Evolutionary conservation across 208 protist species (phyloP).

Genomic region (Balamuthia mandrillaris): DNA sequence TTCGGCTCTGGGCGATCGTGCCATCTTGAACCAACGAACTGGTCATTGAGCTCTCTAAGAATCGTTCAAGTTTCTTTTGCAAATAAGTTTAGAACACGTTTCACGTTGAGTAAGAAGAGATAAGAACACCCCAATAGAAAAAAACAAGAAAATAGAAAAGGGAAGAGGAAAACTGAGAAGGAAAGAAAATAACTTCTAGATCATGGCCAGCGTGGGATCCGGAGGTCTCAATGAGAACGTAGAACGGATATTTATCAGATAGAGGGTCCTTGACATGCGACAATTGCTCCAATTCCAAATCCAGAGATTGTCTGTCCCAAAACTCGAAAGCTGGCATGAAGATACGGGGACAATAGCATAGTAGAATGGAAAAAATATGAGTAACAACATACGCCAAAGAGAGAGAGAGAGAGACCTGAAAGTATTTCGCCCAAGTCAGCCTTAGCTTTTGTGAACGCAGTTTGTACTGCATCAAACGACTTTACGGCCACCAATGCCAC

Average conservation of each 20-base stretch:
- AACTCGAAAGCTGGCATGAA: slow-evolving; percentile 81
- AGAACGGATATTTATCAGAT: slow-evolving; percentile 74
- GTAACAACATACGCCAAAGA: background rate
- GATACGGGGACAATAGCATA: background rate
- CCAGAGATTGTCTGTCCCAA: slow-evolving; percentile 81
- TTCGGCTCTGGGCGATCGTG: slow-evolving; percentile 53
- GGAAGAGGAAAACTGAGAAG: background rate
- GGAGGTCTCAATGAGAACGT: slow-evolving; percentile 86
- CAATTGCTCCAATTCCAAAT: slow-evolving; percentile 68
- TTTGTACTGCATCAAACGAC: slow-evolving; percentile 74
- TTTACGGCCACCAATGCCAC: slow-evolving; percentile 79
- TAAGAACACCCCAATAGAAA: background rate
- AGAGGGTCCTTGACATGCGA: slow-evolving; percentile 63
- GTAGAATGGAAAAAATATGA: slow-evolving; percentile 39
- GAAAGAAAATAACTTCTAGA: slow-evolving; percentile 66
- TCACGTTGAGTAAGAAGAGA: too few relatives aligned
- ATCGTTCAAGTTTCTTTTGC: slow-evolving; percentile 63
- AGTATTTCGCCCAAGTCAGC: slow-evolving; percentile 83
- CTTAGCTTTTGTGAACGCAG: slow-evolving; percentile 77
- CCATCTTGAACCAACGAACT: slow-evolving; percentile 50
- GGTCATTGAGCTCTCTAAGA: slow-evolving; percentile 63
- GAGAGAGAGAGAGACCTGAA: slow-evolving; percentile 54
- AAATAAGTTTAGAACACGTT: slow-evolving; percentile 65
- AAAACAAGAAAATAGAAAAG: background rate
- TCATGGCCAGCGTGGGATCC: slow-evolving; percentile 87